phyloP scores from a whole-genome alignment of 2,329 filamentous ascomycete genomes.

The Rosellinia necatrix region DNA sequence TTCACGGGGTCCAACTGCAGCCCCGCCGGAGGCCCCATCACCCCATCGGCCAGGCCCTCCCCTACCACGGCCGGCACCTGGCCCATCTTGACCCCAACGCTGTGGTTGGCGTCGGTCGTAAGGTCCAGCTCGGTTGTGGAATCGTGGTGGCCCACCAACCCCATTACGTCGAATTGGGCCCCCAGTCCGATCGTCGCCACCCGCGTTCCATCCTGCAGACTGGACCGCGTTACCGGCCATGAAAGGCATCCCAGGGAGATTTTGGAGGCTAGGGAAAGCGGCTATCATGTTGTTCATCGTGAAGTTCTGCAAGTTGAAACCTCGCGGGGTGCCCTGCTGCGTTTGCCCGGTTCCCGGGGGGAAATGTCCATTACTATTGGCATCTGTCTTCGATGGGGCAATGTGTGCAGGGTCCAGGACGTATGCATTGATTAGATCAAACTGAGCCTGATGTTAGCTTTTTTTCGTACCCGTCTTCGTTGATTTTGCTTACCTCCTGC shows the following conservation, averaged over 20 bases:
- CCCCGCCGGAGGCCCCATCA: conserved; percentile 74
- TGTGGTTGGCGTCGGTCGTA: conserved; percentile 71
- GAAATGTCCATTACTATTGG: conserved; percentile 95
- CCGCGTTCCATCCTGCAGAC: conserved; percentile 54
- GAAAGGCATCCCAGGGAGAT: conserved; percentile 56
- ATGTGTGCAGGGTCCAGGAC: conserved; percentile 94
- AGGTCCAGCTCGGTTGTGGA: conserved; percentile 69
- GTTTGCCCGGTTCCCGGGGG: conserved; percentile 77
- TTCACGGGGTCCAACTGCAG: conserved; percentile 82
- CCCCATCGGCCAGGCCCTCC: conserved; percentile 66
- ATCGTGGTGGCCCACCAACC: conserved; percentile 56
- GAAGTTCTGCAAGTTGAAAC: conserved; percentile 84
- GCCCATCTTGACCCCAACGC: conserved; percentile 53
- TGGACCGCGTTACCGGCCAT: conserved; percentile 50
- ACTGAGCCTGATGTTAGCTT: conserved; percentile 56
- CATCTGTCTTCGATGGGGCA: conserved; percentile 88
- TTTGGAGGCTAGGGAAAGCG: conserved; percentile 62
- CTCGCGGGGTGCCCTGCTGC: conserved; percentile 82
- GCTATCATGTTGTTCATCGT: conserved; percentile 62
- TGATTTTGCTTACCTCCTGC: conserved; percentile 71
- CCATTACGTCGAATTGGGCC: conserved; percentile 74
- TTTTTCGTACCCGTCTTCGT: not conserved
- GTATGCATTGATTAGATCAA: conserved; percentile 90
- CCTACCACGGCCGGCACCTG: conserved; percentile 58
- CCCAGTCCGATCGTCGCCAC: conserved; percentile 58